Evolutionary conservation across 345 rosid species (phyloP).

Genomic region (Lagerstroemia speciosa): DNA sequence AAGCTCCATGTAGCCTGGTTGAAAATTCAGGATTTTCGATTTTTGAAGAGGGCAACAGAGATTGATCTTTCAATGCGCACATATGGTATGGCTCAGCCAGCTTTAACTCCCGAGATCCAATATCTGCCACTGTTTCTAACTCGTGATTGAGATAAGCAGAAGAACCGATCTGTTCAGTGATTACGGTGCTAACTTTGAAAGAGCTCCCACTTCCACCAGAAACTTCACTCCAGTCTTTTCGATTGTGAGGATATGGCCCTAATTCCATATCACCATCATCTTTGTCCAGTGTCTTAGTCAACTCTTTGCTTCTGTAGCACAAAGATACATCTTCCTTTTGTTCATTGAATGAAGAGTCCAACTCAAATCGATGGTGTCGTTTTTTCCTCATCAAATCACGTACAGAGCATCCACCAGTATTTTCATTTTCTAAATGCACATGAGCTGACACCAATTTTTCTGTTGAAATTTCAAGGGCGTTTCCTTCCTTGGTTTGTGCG

Average conservation of each 20-base stretch:
- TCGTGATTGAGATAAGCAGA: neutral
- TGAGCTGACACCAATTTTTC: slow-evolving; percentile 21
- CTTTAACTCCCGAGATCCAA: neutral
- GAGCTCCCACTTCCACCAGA: neutral
- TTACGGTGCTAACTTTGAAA: neutral
- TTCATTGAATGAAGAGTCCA: slow-evolving; percentile 14
- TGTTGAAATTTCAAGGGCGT: slow-evolving; percentile 18
- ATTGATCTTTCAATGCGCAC: slow-evolving; percentile 3
- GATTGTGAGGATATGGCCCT: slow-evolving; percentile 7
- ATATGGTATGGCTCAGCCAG: neutral
- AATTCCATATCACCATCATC: slow-evolving; percentile 11
- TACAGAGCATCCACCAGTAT: slow-evolving; percentile 41
- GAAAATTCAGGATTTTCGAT: slow-evolving; percentile 29
- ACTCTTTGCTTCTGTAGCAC: slow-evolving; percentile 24
- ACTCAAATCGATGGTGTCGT: slow-evolving; percentile 36
- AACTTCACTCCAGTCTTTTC: slow-evolving; percentile 7
- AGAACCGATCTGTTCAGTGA: neutral
- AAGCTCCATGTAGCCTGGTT: slow-evolving; percentile 17
- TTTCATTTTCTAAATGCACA: slow-evolving; percentile 21
- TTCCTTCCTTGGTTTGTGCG: slow-evolving; percentile 23
- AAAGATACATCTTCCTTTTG: slow-evolving; percentile 11
- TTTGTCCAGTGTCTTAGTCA: slow-evolving; percentile 11
- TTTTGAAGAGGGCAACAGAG: slow-evolving; percentile 5
- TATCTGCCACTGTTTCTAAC: neutral
- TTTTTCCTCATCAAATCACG: slow-evolving; percentile 89